Base-by-base conservation (phyloP, 2,329 filamentous ascomycete species). In the Colletotrichum limetticola region DNA sequence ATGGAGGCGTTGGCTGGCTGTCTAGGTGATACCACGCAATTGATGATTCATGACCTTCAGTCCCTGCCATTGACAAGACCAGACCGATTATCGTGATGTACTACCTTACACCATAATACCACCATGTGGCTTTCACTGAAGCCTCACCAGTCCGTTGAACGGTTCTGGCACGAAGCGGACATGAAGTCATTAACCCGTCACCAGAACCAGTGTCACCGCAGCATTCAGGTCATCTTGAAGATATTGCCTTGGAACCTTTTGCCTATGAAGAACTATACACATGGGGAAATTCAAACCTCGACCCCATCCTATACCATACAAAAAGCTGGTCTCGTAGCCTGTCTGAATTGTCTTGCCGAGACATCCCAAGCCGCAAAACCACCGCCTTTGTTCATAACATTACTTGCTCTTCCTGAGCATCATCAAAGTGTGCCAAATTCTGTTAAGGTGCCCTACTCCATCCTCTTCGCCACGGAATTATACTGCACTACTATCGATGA, bases 301-400 rank as follows among this genome's bases (percentile, higher is more conserved):
- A 16, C 58, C 64, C 68, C 57, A 62, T 14, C 19, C 52, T 70
- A 72, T 61, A 70, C 70, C 46, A 59, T 72, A 72, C 70, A 72
- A 69, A 63, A 72, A 72, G 32, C 5, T 32, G 60, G 70, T 70
- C n/a, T 35, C 55, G 64, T 68, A 59, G 26, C 24, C 46, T 49
- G 19, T 37, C 7, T 32, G 42, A 64, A n/a, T 58, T 32, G 56
- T 55, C 32, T 60, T 52, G 56, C 53, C 55, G 37, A 72, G 60
- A 52, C 60, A 35, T 53, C 67, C 66, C 66, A 72, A 72, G 56
- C 60, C 66, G 37, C 60, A 70, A 70, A 52, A 65, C 59, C 60
- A 65, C 42, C 9, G 26, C 32, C 12, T 56, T 26, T 65, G 60
- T 30, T 65, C 55, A 70, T 60, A 55, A 72, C 70, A 72, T 61